A percentile compares a stretch with the other conserved stretches of the same genome.
These are phyloP conservation scores for Fraxinus nigra DNA, from an alignment of 305 asterid genomes.

Conservation along the genomic window DNA sequence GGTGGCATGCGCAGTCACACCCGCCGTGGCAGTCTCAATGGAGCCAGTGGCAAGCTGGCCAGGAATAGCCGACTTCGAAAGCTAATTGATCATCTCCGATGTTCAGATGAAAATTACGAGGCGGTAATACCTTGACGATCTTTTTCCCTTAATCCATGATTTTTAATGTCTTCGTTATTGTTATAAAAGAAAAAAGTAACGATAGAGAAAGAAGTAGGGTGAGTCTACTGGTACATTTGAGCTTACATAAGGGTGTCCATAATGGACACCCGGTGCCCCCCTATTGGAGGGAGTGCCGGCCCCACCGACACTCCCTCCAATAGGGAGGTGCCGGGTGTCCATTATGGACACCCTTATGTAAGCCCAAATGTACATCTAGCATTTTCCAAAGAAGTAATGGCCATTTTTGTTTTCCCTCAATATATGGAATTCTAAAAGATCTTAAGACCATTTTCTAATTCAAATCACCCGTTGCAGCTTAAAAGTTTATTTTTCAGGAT, in stretches of 20 bases:
- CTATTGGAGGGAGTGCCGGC: no score
- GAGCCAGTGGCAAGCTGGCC: slow-evolving; percentile 51
- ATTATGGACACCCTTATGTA: no score
- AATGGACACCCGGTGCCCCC: no score
- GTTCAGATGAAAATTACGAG: slow-evolving; percentile 54
- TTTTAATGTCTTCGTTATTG: background rate
- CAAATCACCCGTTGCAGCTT: slow-evolving; percentile 20
- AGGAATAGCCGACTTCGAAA: slow-evolving; percentile 62
- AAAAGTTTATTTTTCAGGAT: slow-evolving; percentile 16
- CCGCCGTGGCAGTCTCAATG: slow-evolving; percentile 62
- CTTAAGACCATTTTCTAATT: slow-evolving; percentile 7
- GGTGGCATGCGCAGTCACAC: slow-evolving; percentile 82
- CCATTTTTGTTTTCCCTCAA: slow-evolving; percentile 2
- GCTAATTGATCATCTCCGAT: slow-evolving; percentile 64
- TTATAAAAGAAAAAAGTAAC: background rate
- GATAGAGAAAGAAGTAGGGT: background rate
- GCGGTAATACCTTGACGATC: slow-evolving; percentile 34
- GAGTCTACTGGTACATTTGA: no score
- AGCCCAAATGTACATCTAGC: no score
- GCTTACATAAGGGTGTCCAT: no score
- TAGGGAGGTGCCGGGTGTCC: no score
- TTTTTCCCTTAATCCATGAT: background rate
- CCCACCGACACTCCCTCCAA: no score
- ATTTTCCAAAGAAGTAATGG: background rate
- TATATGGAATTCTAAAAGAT: slow-evolving; percentile 5